Evolutionary conservation across 805 yeast genomes (phyloP), one percentile per base, ranked within the genome.

Genomic region (Yamadazyma paraphyllophila): DNA sequence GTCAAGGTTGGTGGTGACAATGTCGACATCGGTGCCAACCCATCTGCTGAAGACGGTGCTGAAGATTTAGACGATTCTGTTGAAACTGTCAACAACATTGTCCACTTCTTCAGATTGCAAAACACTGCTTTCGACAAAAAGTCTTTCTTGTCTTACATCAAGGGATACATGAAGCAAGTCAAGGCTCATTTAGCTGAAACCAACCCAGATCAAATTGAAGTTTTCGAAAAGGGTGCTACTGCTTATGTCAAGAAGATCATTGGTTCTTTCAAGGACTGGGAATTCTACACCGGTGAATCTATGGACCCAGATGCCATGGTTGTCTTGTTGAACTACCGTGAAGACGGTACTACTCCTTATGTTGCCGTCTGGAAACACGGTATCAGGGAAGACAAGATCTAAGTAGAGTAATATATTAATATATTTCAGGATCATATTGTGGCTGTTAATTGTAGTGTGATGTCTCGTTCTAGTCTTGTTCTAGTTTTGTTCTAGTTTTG

Each of bases 281-380:
- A 94, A 71, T 94, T 94, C 83, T 94, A 76, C 91, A 92, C 97
- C 61, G 98, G 99, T 81, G 98, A 92, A 81, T 87, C 96, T 69
- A 94, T 94, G 99, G 97, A 94, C 83, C 99, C 99, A 73, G 99
- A 94, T 76, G 99, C 85, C 61, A 94, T 94, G 99, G 77, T 94
- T 68, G 89, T 90, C 61, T 83, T 94, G 73, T 87, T 94, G 76
- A 94, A 94, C 95, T 94, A 92, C 90, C 95, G 99, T 79, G 99
- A 94, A 81, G 98, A 94, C 71, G 99, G 99, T 80, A 79, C 83
- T 63, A 94, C 99, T 61, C 99, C 99, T 69, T 94, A 70, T 78
- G 94, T 92, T 66, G 89, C 91, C 58, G 84, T 91, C 85, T 94
- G 99, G 99, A 94, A 92, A 81, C 99, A 94, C 77, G 99, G 99